phyloP scores from a whole-genome alignment of 2,329 filamentous ascomycete genomes.

The Cordyceps cateniannulata region DNA sequence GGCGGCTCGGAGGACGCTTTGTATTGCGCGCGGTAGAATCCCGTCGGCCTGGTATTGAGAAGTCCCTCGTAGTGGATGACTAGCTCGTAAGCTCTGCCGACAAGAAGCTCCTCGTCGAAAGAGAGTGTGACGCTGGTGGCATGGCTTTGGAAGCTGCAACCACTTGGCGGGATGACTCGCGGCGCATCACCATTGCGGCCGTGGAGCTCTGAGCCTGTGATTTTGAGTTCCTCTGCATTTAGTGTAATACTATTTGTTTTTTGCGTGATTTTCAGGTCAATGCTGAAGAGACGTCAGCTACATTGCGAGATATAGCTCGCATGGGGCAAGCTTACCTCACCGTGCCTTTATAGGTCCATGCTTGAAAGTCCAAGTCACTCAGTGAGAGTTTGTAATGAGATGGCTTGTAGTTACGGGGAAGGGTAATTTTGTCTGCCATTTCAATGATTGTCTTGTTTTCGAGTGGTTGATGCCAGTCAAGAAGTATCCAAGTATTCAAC shows the following conservation, averaged over 20 bases:
- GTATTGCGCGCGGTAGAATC: conserved; percentile 94
- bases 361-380: conserved; percentile 4
- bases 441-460: neutral
- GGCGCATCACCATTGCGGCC: neutral
- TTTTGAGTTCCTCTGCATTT: neutral
- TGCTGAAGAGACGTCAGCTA: neutral
- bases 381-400: conserved; percentile 8
- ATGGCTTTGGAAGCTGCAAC: conserved; percentile 57
- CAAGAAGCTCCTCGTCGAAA: conserved; percentile 73
- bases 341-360: conserved; percentile 10
- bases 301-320: neutral
- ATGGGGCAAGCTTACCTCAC: conserved; percentile 7
- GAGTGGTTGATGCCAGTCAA: neutral
- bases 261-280: neutral
- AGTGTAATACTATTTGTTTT: neutral
- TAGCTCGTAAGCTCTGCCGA: conserved; percentile 64
- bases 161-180: conserved; percentile 53
- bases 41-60: conserved; percentile 92
- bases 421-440: neutral
- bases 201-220: neutral
- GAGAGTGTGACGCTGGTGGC: conserved; percentile 47
- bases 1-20: conserved; percentile 69
- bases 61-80: conserved; percentile 67
- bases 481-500: too few species aligned
- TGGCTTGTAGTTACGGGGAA: neutral